These are phyloP conservation scores for Magnaporthiopsis poae DNA, from an alignment of 2,329 filamentous ascomycete genomes.

Conservation along the genomic window DNA sequence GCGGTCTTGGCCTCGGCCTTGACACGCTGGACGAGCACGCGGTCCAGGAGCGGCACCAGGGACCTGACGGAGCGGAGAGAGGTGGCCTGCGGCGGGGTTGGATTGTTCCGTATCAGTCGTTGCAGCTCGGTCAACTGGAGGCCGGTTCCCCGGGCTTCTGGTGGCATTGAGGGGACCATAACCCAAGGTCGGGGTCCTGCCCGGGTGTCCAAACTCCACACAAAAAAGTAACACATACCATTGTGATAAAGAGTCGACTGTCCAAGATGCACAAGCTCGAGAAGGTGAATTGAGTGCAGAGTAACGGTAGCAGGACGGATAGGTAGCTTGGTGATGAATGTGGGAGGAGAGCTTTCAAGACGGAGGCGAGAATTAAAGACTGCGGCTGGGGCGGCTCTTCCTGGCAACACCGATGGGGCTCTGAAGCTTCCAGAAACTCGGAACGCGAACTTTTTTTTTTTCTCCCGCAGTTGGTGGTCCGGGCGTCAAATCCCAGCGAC, in stretches of 20 bases:
- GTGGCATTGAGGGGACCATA: neutral
- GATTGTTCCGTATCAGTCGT: neutral
- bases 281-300: neutral
- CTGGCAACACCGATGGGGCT: neutral
- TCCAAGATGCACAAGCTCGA: neutral
- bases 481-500: neutral
- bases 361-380: neutral
- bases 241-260: neutral
- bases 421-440: slow-evolving; percentile 8
- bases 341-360: neutral
- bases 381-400: neutral
- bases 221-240: neutral
- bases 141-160: neutral
- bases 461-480: neutral
- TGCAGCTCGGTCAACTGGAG: neutral
- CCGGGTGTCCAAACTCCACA: neutral
- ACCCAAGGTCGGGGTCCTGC: neutral
- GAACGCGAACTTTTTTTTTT: slow-evolving; percentile 7
- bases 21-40: slow-evolving; percentile 92
- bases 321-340: neutral
- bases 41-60: slow-evolving; percentile 91
- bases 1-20: slow-evolving; percentile 96
- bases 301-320: neutral
- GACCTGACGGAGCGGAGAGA: slow-evolving; percentile 90
- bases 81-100: slow-evolving; percentile 38